Evolutionary conservation across 2,329 filamentous ascomycete genomes (phyloP).

Genomic region (Exophiala phaeomuriformis): DNA sequence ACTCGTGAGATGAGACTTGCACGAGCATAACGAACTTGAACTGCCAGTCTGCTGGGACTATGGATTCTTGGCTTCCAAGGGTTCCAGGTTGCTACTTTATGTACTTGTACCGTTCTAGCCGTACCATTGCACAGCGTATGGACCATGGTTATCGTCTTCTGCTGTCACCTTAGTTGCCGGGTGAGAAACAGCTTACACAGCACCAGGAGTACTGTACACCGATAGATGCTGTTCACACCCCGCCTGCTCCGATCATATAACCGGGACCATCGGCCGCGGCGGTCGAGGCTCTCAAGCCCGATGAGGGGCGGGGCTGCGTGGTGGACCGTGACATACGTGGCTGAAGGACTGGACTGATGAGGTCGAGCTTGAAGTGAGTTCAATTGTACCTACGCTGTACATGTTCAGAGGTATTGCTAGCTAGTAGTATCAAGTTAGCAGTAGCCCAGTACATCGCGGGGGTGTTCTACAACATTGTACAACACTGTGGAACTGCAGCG

Average conservation of each 20-base stretch:
- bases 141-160: neutral
- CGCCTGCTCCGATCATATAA: no score
- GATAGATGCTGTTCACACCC: no score
- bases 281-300: neutral
- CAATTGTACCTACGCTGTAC: neutral
- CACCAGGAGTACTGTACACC: no score
- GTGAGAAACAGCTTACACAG: no score
- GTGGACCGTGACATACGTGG: slow-evolving; percentile 17
- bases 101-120: neutral
- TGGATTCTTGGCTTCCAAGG: no score
- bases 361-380: neutral
- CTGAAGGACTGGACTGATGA: slow-evolving; percentile 9
- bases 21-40: slow-evolving; percentile 32
- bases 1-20: slow-evolving; percentile 46
- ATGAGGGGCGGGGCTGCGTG: neutral
- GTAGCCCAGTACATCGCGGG: no score
- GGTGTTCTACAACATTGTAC: no score
- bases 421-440: no score
- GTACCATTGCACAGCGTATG: neutral
- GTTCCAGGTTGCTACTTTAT: no score
- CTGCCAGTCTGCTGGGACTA: no score
- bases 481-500: no score
- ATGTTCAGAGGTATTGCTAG: neutral
- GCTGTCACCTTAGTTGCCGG: neutral
- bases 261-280: neutral